Evolutionary conservation across 2,329 filamentous ascomycete genomes (phyloP).

Genomic region (Geoglossum cookeanum): DNA sequence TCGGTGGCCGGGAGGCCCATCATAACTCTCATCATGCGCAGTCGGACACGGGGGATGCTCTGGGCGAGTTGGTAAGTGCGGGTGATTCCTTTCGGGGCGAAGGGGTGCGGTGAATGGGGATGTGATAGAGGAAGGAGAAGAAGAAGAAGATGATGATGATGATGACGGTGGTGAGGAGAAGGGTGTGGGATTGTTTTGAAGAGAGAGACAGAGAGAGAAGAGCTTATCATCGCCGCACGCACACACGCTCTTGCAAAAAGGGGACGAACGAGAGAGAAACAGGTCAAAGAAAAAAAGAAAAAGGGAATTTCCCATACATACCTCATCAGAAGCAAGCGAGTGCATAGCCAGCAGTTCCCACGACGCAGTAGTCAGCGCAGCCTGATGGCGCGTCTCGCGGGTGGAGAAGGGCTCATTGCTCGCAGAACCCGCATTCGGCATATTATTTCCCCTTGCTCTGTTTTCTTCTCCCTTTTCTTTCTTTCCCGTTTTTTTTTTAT

Average conservation of each 20-base stretch:
- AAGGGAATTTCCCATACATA: slow-evolving; percentile 6
- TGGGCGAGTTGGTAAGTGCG: slow-evolving; percentile 7
- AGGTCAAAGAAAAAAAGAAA: neutral
- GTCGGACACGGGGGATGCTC: slow-evolving; percentile 16
- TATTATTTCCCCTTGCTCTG: neutral
- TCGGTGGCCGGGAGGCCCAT: slow-evolving; percentile 2
- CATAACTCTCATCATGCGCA: slow-evolving; percentile 9
- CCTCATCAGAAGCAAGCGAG: slow-evolving; percentile 17
- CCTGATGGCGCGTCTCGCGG: slow-evolving; percentile 15
- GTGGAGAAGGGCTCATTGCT: slow-evolving; percentile 14
- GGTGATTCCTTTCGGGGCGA: neutral
- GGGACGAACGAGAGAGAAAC: neutral
- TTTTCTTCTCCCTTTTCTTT: neutral
- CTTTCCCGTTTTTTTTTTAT: neutral
- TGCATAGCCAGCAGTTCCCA: slow-evolving; percentile 21
- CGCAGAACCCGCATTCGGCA: neutral
- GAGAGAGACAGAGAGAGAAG: neutral
- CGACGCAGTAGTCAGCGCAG: slow-evolving; percentile 17
- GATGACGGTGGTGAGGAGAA: too few species aligned
- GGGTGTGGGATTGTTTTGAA: neutral
- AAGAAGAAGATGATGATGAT: too few species aligned
- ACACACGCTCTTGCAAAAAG: too few species aligned
- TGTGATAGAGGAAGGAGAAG: too few species aligned
- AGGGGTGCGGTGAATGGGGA: too few species aligned
- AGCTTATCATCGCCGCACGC: neutral